Evolutionary conservation across 2,329 filamentous ascomycete genomes (phyloP), one percentile per base, ranked within the genome.

Genomic region (Sclerotinia spermophila): DNA sequence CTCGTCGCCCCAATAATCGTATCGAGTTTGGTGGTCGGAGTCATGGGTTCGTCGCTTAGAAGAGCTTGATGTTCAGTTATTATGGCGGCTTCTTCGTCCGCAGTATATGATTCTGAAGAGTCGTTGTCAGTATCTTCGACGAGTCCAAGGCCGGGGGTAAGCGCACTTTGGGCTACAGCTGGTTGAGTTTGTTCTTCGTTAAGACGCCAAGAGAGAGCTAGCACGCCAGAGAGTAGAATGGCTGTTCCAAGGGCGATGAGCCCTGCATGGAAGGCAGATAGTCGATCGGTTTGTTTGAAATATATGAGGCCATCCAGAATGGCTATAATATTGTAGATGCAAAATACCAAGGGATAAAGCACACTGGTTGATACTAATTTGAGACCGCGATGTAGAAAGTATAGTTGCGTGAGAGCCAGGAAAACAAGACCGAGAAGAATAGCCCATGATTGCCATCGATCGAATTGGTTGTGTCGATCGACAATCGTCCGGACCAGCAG

Each of bases 291-390:
- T 81, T 99, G 96, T 76, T 91, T 87, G 82, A 98, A 99, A 82
- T 98, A 99, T 77, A 99, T 97, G 75, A 99, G 86, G 44, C 96
- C 96, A 81, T 99, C 96, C 75, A 98, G 84, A 76, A 99, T 99
- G 75, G 96, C 96, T 78, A 98, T 94, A 78, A 99, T 97, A 84
- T 99, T 99, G 86, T 98, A 99, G 74, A 98, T 89, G 85, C 96
- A 99, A 82, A 99, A 99, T 53, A 98, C 94, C 76, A 98, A 90
- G 7, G 96, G 96, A 81, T 99, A 99, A 75, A 99, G 86, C 73
- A 98, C 91, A 77, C 93, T 97, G 33, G 96, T 98, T 69, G 94
- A 97, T 80, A 96, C 94, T 67, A 99, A 86, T 81, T 97, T 97
- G 73, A 99, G 86, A 68, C 96, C 96, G 58, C 93, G 89, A 79